Conservation (phyloP, 2,329 filamentous ascomycete genomes). For the Neonectria hederae region DNA sequence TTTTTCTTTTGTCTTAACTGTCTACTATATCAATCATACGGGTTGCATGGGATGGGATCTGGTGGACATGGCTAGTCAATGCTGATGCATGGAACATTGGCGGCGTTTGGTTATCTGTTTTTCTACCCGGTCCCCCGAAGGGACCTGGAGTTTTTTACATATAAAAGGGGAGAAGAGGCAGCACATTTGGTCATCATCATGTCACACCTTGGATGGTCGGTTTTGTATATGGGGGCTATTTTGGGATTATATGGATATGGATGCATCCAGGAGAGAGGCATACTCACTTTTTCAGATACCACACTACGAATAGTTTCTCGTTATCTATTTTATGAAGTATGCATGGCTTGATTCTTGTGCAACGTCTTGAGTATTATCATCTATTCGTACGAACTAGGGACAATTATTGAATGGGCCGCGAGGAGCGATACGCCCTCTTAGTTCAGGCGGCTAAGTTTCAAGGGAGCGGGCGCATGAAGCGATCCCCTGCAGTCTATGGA, state of each 20-base stretch:
- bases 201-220: background rate
- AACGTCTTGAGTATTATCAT: background rate
- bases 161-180: slow-evolving; percentile 30
- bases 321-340: slow-evolving; percentile 10
- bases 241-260: slow-evolving; percentile 22
- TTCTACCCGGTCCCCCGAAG: slow-evolving; percentile 17
- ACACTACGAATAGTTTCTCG: slow-evolving; percentile 40
- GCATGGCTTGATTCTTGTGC: background rate
- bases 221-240: slow-evolving; percentile 7
- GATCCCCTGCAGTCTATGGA: background rate
- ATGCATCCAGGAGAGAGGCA: slow-evolving; percentile 38
- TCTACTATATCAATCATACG: slow-evolving; percentile 30
- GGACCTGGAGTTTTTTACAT: slow-evolving; percentile 36
- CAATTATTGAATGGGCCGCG: background rate
- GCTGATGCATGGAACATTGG: slow-evolving; percentile 17
- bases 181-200: slow-evolving; percentile 2
- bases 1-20: slow-evolving; percentile 33
- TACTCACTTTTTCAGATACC: slow-evolving; percentile 39
- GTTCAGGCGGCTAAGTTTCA: slow-evolving; percentile 12
- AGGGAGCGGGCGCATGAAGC: slow-evolving; percentile 11
- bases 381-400: no score
- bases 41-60: slow-evolving; percentile 30
- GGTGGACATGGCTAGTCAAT: slow-evolving; percentile 14
- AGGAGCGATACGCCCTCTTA: background rate
- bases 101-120: slow-evolving; percentile 32